These are phyloP conservation scores for Saccharomycopsis fermentans DNA, from an alignment of 805 yeast genomes.

Conservation along the genomic window DNA sequence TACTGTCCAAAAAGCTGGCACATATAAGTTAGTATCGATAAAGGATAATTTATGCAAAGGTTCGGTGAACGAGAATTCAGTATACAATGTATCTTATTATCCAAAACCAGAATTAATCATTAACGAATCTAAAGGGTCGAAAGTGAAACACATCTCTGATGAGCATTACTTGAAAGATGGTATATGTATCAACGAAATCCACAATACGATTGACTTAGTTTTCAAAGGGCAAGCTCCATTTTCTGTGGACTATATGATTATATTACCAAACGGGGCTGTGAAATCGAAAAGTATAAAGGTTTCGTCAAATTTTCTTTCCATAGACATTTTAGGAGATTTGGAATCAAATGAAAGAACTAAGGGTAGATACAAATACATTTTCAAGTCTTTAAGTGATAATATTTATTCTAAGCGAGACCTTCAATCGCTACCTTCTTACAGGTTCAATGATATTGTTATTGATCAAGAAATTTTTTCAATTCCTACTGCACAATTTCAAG, in stretches of 20 bases:
- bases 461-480: constrained; percentile 45
- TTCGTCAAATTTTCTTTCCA: constrained; percentile 40
- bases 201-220: constrained; percentile 35
- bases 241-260: constrained; percentile 53
- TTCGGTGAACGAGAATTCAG: constrained; percentile 26
- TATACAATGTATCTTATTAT: constrained; percentile 34
- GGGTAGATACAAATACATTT: constrained; percentile 54
- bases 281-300: constrained; percentile 34
- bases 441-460: constrained; percentile 29
- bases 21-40: constrained; percentile 35
- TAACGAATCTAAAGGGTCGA: constrained; percentile 24
- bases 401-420: constrained; percentile 40
- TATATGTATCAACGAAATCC: constrained; percentile 41
- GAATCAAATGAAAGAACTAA: constrained; percentile 23
- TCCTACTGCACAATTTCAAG: constrained; percentile 49
- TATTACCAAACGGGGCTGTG: constrained; percentile 43
- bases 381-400: constrained; percentile 57
- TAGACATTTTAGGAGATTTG: constrained; percentile 27
- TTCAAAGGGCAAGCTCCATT: constrained; percentile 59
- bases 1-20: constrained; percentile 35
- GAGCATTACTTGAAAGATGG: constrained; percentile 26
- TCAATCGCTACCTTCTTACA: constrained; percentile 22
- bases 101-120: constrained; percentile 37
- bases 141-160: constrained; percentile 13
- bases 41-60: constrained; percentile 46